Percentiles rank a stretch among this genome's conserved stretches.
These are phyloP conservation scores for Claviceps humidiphila DNA, from an alignment of 2,329 filamentous ascomycete species.

Conservation along the genomic window DNA sequence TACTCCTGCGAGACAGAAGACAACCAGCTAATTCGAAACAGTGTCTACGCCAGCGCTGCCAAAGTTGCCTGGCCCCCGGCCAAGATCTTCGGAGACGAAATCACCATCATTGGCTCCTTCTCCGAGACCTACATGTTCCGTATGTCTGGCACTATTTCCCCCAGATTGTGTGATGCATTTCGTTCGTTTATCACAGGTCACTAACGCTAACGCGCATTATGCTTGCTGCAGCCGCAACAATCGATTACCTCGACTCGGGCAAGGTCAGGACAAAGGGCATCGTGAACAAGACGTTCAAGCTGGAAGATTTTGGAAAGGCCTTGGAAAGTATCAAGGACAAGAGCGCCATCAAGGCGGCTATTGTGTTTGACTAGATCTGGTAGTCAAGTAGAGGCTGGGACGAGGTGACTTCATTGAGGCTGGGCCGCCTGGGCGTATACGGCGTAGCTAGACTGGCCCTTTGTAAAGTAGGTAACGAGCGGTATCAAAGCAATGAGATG, in stretches of 20 bases:
- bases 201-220: neutral
- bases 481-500: too few relatives aligned
- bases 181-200: neutral
- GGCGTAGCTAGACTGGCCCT: too few relatives aligned
- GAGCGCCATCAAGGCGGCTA: constrained; percentile 60
- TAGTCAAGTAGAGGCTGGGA: too few relatives aligned
- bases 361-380: constrained; percentile 46
- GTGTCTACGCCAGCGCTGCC: constrained; percentile 51
- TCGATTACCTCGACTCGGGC: constrained; percentile 41
- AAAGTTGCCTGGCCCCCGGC: constrained; percentile 55
- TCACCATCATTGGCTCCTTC: constrained; percentile 61
- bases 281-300: constrained; percentile 58
- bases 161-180: too few relatives aligned
- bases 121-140: constrained; percentile 63
- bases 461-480: too few relatives aligned
- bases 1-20: neutral
- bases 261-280: constrained; percentile 54
- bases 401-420: too few relatives aligned
- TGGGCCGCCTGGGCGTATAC: too few relatives aligned
- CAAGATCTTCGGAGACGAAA: constrained; percentile 57
- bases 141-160: constrained; percentile 16
- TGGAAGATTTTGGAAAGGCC: constrained; percentile 61
- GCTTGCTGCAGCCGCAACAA: constrained; percentile 24
- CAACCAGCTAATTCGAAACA: constrained; percentile 7
- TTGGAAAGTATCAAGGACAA: constrained; percentile 60